A percentile compares a stretch with the other conserved stretches of the same genome.
phyloP scores from a whole-genome alignment of 2,329 filamentous ascomycete genomes.

The Bipolaris oryzae region DNA sequence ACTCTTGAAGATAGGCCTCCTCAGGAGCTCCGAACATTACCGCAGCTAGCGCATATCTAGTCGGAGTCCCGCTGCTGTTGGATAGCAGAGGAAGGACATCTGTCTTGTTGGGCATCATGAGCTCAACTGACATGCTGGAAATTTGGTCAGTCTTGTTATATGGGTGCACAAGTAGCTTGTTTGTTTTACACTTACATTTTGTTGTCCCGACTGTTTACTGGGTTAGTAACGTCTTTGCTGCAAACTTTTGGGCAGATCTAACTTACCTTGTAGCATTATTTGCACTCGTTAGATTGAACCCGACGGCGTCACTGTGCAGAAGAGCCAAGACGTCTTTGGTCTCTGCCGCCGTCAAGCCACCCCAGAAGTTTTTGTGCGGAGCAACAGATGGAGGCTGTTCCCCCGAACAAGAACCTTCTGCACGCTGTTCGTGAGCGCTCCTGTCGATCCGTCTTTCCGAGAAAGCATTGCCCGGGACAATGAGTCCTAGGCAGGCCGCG shows the following conservation, averaged over 20 bases:
- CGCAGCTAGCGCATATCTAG: slow-evolving; percentile 1
- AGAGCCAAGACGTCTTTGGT: neutral
- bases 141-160: neutral
- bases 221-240: neutral
- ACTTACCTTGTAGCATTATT: neutral
- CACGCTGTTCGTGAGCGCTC: neutral
- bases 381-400: neutral
- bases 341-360: neutral
- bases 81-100: neutral
- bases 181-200: neutral
- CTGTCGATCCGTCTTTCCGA: neutral
- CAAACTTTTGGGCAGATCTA: neutral
- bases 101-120: slow-evolving; percentile 2
- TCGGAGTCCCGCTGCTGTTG: neutral
- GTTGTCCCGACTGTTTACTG: neutral
- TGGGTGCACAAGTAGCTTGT: neutral
- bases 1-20: slow-evolving; percentile 1
- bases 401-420: neutral
- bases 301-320: neutral
- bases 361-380: slow-evolving; percentile 3
- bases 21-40: slow-evolving; percentile 4
- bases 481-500: neutral
- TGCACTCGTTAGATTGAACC: neutral
- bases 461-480: neutral
- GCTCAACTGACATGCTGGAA: neutral